These are phyloP conservation scores for Paraphysoderma sedebokerense DNA, from an alignment of 371 early-diverging fungal species.

Conservation along the genomic window DNA sequence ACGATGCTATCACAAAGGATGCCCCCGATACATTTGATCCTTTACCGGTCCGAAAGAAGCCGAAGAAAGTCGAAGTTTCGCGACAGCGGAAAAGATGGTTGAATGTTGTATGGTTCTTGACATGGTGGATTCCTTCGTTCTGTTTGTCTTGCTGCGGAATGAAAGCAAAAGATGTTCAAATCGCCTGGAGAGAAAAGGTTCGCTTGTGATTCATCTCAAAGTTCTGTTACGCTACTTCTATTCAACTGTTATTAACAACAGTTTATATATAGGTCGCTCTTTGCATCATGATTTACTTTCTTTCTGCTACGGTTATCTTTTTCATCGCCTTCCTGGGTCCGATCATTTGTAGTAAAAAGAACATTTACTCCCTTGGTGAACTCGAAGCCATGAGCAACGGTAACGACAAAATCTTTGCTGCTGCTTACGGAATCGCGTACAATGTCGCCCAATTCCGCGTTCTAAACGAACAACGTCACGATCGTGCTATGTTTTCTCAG, in stretches of 20 bases:
- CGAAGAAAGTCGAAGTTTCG: neutral
- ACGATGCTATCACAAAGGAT: neutral
- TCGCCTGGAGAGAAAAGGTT: constrained; percentile 88
- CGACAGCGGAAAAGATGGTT: constrained; percentile 45
- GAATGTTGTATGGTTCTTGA: constrained; percentile 39
- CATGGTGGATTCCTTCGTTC: constrained; percentile 61
- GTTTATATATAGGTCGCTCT: constrained; percentile 85
- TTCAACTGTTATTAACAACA: too few relatives aligned
- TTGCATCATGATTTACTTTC: constrained; percentile 63
- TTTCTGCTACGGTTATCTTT: constrained; percentile 67
- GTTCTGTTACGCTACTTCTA: too few relatives aligned
- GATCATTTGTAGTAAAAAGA: constrained; percentile 68
- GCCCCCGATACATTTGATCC: neutral
- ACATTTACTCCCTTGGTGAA: constrained; percentile 44
- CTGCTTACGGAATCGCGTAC: constrained; percentile 3
- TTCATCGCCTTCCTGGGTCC: constrained; percentile 75
- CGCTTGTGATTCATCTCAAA: constrained; percentile 54
- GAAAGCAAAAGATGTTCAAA: constrained; percentile 67
- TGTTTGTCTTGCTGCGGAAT: constrained; percentile 34
- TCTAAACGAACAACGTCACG: neutral
- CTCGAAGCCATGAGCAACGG: neutral
- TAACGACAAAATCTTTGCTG: constrained; percentile 1
- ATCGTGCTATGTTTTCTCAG: neutral
- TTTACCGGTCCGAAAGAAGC: neutral
- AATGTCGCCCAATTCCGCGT: neutral